Evolutionary conservation across 75 land plant genomes (phyloP).

Genomic region (Larix kaempferi): DNA sequence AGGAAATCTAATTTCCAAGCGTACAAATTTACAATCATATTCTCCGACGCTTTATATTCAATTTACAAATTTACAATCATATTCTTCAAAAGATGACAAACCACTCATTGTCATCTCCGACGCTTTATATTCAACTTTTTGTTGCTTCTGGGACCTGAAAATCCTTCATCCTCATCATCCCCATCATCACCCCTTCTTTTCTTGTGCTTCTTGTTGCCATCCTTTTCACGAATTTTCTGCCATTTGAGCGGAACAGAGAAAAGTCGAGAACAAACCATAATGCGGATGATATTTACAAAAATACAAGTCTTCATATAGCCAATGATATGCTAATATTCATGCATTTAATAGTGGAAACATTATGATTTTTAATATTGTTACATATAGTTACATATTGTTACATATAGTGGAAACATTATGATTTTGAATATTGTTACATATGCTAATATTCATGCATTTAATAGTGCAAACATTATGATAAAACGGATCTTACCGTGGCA

Average conservation of each 20-base stretch:
- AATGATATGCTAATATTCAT: neutral
- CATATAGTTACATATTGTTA: no score
- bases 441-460: neutral
- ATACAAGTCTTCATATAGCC: neutral
- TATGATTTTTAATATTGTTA: neutral
- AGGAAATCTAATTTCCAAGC: no score
- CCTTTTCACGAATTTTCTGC: conserved; percentile 69
- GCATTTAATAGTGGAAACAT: no score
- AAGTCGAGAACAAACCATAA: neutral
- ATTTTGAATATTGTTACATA: no score
- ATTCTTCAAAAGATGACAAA: no score
- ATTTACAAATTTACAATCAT: conserved; percentile 74
- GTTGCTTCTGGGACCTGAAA: neutral
- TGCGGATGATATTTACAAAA: neutral
- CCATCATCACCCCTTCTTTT: conserved; percentile 42
- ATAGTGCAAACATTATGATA: neutral
- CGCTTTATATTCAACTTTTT: conserved; percentile 11
- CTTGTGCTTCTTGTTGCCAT: conserved; percentile 32
- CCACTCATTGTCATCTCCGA: neutral
- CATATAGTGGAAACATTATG: no score
- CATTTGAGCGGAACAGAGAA: neutral
- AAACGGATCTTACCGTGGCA: conserved; percentile 40
- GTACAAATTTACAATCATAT: no score
- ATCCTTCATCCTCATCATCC: conserved; percentile 33
- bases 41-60: conserved; percentile 1